phyloP scores from a whole-genome alignment of 441 rosid genomes.

The Adansonia madagascariensis region DNA sequence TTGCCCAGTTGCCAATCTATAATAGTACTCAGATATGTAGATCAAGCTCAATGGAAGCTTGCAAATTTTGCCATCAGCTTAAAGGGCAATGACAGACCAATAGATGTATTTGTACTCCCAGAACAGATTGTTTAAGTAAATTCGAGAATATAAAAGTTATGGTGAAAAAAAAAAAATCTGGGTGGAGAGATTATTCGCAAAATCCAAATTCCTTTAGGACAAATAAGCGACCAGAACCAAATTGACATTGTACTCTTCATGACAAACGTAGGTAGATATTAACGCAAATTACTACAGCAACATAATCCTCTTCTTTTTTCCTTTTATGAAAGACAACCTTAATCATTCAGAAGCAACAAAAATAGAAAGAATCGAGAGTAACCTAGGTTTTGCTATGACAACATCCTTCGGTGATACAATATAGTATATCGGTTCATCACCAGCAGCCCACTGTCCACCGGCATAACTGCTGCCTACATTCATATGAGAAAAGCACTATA shows the following conservation, averaged over 20 bases:
- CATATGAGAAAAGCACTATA: constrained; percentile 31
- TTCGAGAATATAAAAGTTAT: not conserved
- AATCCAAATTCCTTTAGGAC: not conserved
- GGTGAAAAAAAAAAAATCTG: not conserved
- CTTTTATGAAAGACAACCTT: not conserved
- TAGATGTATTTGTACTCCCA: not conserved
- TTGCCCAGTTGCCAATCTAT: not conserved
- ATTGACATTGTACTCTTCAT: not conserved
- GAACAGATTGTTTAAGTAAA: not conserved
- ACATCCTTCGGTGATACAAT: constrained; percentile 98
- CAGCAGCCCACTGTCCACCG: constrained; percentile 99
- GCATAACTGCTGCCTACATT: constrained; percentile 94
- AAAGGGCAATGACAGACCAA: not conserved
- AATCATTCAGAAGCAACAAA: not conserved
- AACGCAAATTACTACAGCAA: not conserved
- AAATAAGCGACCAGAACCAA: not conserved
- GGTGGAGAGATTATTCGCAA: constrained; percentile 16
- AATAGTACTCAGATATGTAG: not conserved
- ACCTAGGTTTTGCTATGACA: constrained; percentile 99
- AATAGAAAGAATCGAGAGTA: constrained; percentile 24
- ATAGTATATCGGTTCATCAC: constrained; percentile 94
- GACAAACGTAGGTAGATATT: not conserved
- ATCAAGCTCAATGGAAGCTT: constrained; percentile 17
- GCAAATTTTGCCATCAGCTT: not conserved
- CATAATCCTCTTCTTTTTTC: not conserved